Evolutionary conservation across 176 grass and related monocot species (phyloP), one percentile per base, ranked within the genome.

Genomic region (Carex parvula): DNA sequence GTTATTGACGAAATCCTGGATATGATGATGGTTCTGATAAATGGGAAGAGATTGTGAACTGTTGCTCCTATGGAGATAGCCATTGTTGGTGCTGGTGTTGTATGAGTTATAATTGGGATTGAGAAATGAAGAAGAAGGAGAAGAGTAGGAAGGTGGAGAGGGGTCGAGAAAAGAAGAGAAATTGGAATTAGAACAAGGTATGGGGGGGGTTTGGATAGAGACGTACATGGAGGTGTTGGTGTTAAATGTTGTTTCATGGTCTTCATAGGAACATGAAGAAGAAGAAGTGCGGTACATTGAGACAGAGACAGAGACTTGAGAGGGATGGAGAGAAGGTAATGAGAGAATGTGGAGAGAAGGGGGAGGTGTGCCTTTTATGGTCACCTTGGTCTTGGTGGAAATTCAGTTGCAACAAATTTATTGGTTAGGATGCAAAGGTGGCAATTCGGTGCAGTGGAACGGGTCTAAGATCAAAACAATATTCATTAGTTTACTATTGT

Each of bases 41-140:
- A 84, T 15, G 17, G 83, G 83, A 53, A 84, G 83, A 29, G 68
- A 84, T 35, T 84, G 83, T 5, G 67, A 84, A 30, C 83, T 84
- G 22, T 75, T 73, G 83, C 83, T 84, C 68, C 68, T 32, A 1
- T 84, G 83, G 52, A 84, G 68, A n/a, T 75, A 84, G 13, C 56
- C 37, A 14, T 50, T 60, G 50, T 37, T 22, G 65, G 11, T 24
- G 21, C 17, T 21, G 64, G 3, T 48, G n/a, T n/a, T 20, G 29
- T 71, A 84, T 16, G 83, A 75, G 66, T 46, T 60, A 7, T 60
- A 44, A 44, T 44, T 60, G 6, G 83, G 48, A 22, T 61, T 39
- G 18, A 53, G 68, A 46, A 50, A 84, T 11, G 83, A 61, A 9
- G 66, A 70, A 8, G 60, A 48, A 48, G 44, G 44, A 41, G 81